These are phyloP conservation scores for Filobasidium floriforme DNA, from an alignment of 768 basidiomycete species.

Conservation along the genomic window DNA sequence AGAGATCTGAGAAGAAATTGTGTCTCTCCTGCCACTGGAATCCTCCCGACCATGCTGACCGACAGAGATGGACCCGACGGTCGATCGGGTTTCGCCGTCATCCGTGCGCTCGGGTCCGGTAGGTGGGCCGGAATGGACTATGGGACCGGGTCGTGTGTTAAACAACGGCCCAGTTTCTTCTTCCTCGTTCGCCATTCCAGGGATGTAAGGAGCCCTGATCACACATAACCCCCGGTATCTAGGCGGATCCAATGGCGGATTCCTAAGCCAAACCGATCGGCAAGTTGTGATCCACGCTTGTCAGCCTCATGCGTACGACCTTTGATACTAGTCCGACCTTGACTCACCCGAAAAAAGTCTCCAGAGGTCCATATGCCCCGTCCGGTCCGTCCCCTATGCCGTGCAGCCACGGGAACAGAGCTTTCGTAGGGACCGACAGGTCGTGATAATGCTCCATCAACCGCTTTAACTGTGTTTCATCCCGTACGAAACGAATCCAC, in stretches of 20 bases:
- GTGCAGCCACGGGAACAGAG: conserved; percentile 44
- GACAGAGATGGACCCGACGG: neutral
- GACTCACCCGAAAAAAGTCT: conserved; percentile 40
- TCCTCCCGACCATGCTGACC: neutral
- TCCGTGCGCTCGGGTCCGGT: no score
- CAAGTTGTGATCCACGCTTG: no score
- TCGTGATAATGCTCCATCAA: conserved; percentile 36
- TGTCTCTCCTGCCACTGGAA: neutral
- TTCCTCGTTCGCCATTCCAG: neutral
- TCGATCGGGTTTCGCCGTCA: no score
- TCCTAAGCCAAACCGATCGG: conserved; percentile 17
- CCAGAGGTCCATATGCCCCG: conserved; percentile 36
- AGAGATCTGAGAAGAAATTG: neutral
- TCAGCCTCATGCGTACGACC: neutral
- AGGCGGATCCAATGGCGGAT: conserved; percentile 40
- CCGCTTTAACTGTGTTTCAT: conserved; percentile 22
- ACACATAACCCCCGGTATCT: conserved; percentile 39
- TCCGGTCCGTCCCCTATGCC: conserved; percentile 41
- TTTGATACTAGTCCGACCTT: no score
- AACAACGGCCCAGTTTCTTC: neutral
- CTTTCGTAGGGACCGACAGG: conserved; percentile 37
- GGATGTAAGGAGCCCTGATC: conserved; percentile 27
- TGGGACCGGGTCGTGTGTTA: no score
- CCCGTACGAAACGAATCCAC: no score
- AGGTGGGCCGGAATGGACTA: no score